A percentile compares a stretch with the other conserved stretches of the same genome.
Evolutionary conservation across 352 stramenopile genomes (phyloP).

Genomic region (Pythium coloratum): DNA sequence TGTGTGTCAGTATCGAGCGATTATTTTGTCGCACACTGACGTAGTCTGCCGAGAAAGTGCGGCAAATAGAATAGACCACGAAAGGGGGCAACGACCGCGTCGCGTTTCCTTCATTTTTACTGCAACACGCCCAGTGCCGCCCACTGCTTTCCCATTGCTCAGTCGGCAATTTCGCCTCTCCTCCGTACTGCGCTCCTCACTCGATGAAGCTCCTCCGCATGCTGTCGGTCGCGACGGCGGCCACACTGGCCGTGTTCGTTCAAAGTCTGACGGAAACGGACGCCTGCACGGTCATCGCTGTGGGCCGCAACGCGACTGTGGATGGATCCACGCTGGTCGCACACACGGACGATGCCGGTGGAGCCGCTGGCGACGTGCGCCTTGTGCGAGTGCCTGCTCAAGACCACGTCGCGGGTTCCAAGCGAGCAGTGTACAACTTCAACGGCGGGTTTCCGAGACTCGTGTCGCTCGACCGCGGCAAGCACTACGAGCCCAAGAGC

Average conservation of each 20-base stretch:
- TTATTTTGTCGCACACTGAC: background rate
- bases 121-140: background rate
- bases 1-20: background rate
- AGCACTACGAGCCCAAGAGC: conserved; percentile 50
- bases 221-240: background rate
- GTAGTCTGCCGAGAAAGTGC: background rate
- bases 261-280: background rate
- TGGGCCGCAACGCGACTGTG: conserved; percentile 69
- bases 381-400: conserved; percentile 90
- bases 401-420: conserved; percentile 10
- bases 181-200: background rate
- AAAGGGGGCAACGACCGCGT: background rate
- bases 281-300: conserved; percentile 86
- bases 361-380: conserved; percentile 83
- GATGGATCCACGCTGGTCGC: conserved; percentile 89
- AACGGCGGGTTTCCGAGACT: conserved; percentile 71
- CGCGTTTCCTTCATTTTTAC: background rate
- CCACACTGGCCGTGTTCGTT: background rate
- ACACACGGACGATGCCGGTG: conserved; percentile 85
- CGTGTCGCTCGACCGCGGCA: conserved; percentile 65
- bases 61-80: background rate
- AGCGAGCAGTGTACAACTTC: conserved; percentile 70
- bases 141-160: background rate
- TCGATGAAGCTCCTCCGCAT: background rate
- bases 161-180: background rate